Evolutionary conservation across 371 early-diverging fungal species (phyloP).

Genomic region (Lichtheimia ornata): DNA sequence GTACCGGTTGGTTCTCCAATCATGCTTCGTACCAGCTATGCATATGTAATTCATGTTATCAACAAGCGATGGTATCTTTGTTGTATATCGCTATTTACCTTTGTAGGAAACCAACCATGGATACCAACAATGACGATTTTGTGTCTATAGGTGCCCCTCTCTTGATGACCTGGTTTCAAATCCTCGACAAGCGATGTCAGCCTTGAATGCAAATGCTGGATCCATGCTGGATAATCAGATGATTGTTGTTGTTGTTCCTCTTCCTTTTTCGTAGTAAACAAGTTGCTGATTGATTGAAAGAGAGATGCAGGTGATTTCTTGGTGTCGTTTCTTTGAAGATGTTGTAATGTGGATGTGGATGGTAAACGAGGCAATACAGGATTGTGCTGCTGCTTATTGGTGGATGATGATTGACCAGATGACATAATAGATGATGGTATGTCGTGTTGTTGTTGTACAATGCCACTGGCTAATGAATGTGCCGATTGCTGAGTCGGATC

Average conservation of each 20-base stretch:
- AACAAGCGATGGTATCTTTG: neutral
- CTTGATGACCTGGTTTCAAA: no score
- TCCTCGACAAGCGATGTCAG: no score
- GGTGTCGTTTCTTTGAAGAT: no score
- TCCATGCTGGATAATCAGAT: no score
- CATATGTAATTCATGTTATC: neutral
- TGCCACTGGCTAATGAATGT: neutral
- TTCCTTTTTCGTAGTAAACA: constrained; percentile 2
- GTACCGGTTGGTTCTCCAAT: constrained; percentile 93
- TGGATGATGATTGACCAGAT: no score
- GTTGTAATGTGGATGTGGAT: no score
- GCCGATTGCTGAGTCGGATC: constrained; percentile 10
- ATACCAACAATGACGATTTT: constrained; percentile 71
- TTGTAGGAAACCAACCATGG: constrained; percentile 90
- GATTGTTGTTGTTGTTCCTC: neutral
- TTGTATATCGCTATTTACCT: constrained; percentile 20
- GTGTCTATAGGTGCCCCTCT: neutral
- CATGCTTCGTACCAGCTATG: constrained; percentile 64
- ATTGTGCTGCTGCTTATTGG: no score
- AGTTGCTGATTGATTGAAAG: neutral
- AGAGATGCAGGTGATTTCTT: neutral
- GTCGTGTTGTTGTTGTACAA: neutral
- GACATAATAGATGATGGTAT: no score
- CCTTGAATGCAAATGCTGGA: no score
- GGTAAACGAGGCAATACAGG: no score